Conservation (phyloP, 306 rosid genomes). For the Cyamopsis tetragonoloba region DNA sequence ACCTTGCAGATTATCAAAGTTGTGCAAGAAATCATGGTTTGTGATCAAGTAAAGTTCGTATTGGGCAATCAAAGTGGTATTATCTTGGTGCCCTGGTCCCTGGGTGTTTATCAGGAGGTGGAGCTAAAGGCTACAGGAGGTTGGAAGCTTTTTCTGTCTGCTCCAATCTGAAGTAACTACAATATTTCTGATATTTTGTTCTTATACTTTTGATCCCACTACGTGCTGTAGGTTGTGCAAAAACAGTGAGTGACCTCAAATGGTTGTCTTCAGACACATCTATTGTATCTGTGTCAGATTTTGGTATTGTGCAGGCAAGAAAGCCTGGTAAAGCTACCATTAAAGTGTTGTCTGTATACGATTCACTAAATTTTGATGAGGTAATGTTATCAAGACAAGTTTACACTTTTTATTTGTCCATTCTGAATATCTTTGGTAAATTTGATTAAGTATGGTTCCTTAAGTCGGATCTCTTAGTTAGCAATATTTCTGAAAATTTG, state of each 20-base stretch:
- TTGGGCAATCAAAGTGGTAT: conserved; percentile 45
- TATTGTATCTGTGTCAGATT: conserved; percentile 64
- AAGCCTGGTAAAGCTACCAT: conserved; percentile 85
- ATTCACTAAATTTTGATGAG: conserved; percentile 81
- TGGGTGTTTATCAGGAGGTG: conserved; percentile 76
- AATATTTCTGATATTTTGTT: conserved; percentile 22
- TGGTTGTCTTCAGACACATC: conserved; percentile 80
- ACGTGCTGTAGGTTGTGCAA: conserved; percentile 68
- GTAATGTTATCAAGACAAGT: conserved; percentile 37
- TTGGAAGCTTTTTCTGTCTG: conserved; percentile 38
- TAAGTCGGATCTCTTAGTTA: conserved; percentile 21
- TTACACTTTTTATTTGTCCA: background rate
- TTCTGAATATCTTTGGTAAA: background rate
- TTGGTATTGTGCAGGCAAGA: conserved; percentile 86
- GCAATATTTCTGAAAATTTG: too few relatives aligned
- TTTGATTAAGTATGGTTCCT: conserved; percentile 8
- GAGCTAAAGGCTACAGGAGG: conserved; percentile 84
- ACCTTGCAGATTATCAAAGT: conserved; percentile 53
- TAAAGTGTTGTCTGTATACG: conserved; percentile 64
- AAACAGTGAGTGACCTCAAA: conserved; percentile 64
- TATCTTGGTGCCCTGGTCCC: conserved; percentile 82
- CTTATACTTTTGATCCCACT: conserved; percentile 15
- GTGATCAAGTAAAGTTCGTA: conserved; percentile 65
- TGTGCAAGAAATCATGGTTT: conserved; percentile 64
- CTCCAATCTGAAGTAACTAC: conserved; percentile 27